phyloP scores from a whole-genome alignment of 2,329 filamentous ascomycete species.

The Macroventuria anomochaeta region DNA sequence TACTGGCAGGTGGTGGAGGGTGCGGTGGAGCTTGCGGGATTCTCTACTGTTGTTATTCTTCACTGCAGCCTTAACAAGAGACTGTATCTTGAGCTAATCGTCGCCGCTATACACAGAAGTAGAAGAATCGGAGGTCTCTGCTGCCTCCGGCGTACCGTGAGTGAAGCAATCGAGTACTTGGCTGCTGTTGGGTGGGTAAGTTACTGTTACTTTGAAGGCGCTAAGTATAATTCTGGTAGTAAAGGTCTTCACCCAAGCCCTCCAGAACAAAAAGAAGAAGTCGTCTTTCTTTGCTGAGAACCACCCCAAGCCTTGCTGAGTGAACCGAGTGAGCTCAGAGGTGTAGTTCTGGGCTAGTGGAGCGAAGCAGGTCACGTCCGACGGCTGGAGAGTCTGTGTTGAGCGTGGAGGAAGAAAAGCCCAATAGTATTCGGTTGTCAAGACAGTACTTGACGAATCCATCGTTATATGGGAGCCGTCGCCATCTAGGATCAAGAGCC shows the following conservation, averaged over 20 bases:
- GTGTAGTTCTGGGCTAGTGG: neutral
- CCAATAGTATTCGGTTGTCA: slow-evolving; percentile 6
- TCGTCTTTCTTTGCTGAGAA: neutral
- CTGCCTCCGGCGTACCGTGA: neutral
- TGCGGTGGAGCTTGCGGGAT: neutral
- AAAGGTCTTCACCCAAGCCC: neutral
- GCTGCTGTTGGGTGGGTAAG: neutral
- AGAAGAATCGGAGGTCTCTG: neutral
- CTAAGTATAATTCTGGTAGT: neutral
- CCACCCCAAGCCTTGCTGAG: neutral
- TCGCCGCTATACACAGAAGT: neutral
- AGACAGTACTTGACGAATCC: slow-evolving; percentile 12
- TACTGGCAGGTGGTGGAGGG: neutral
- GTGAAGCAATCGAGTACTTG: neutral
- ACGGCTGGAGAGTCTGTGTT: slow-evolving; percentile 10
- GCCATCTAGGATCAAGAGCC: slow-evolving; percentile 14
- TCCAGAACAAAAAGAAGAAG: neutral
- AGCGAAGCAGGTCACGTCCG: slow-evolving; percentile 2
- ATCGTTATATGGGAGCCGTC: slow-evolving; percentile 1
- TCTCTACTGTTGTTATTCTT: neutral
- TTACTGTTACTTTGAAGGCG: neutral
- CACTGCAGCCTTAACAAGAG: neutral
- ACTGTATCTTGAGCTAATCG: no score
- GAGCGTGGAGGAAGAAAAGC: slow-evolving; percentile 8
- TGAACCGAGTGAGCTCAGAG: neutral